Percentiles rank a stretch among this genome's conserved stretches.
phyloP scores from a whole-genome alignment of 768 basidiomycete genomes.

The Mycena amicta region DNA sequence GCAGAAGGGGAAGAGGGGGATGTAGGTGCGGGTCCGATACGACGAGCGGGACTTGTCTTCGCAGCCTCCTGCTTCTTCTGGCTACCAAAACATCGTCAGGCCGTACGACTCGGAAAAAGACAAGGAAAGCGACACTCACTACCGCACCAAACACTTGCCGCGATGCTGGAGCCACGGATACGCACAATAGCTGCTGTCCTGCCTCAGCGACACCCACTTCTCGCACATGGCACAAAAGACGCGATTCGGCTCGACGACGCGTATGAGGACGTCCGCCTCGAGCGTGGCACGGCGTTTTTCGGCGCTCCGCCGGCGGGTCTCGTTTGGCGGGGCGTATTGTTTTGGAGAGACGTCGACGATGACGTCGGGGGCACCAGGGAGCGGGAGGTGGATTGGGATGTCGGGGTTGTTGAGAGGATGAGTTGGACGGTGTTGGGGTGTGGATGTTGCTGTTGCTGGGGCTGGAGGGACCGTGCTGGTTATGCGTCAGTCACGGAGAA shows the following conservation, averaged over 20 bases:
- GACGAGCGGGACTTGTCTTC: background rate
- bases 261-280: slow-evolving; percentile 63
- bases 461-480: too few relatives aligned
- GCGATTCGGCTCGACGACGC: slow-evolving; percentile 72
- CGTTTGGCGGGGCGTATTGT: slow-evolving; percentile 59
- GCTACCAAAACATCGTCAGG: background rate
- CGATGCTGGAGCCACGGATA: slow-evolving; percentile 84
- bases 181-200: slow-evolving; percentile 78
- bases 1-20: background rate
- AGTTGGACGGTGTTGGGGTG: too few relatives aligned
- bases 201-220: slow-evolving; percentile 85
- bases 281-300: slow-evolving; percentile 77
- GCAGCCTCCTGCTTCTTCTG: background rate
- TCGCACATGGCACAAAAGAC: slow-evolving; percentile 76
- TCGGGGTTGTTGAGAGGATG: too few relatives aligned
- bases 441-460: too few relatives aligned
- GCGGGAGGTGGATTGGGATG: slow-evolving; percentile 21
- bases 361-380: slow-evolving; percentile 35
- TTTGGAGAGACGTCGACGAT: slow-evolving; percentile 61
- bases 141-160: slow-evolving; percentile 70
- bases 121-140: too few relatives aligned
- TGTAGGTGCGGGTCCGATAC: background rate
- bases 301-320: slow-evolving; percentile 73
- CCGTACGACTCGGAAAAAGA: background rate
- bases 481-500: too few relatives aligned